phyloP scores from a whole-genome alignment of 768 basidiomycete species.

The Tylopilus subfusipes region DNA sequence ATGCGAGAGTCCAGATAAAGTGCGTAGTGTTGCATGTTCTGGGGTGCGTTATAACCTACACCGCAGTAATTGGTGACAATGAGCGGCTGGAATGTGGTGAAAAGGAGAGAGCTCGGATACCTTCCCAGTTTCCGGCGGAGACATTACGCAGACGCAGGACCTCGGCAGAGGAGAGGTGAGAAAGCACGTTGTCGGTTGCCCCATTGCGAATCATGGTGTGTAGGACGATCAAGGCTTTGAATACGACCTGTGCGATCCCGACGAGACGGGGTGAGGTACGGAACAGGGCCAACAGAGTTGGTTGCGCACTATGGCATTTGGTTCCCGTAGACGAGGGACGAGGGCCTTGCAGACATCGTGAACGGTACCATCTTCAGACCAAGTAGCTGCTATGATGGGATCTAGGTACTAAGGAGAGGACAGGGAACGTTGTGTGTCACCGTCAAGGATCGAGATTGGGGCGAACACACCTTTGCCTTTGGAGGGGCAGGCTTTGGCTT shows the following conservation, averaged over 20 bases:
- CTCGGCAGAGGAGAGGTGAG: conserved; percentile 77
- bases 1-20: conserved; percentile 87
- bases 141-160: conserved; percentile 81
- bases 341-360: conserved; percentile 92
- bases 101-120: conserved; percentile 41
- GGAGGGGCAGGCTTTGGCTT: conserved; percentile 96
- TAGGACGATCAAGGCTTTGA: conserved; percentile 93
- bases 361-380: conserved; percentile 90
- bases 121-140: conserved; percentile 82
- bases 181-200: conserved; percentile 88
- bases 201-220: conserved; percentile 97
- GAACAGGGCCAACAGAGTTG: background rate
- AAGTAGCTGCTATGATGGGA: conserved; percentile 95
- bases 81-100: background rate
- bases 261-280: background rate
- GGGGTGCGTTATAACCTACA: conserved; percentile 78
- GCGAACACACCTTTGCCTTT: conserved; percentile 76
- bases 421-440: background rate
- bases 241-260: conserved; percentile 66
- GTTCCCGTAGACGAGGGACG: conserved; percentile 79
- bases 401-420: conserved; percentile 74
- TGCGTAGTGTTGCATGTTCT: conserved; percentile 86
- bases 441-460: background rate
- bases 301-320: conserved; percentile 77
- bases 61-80: background rate